Conservation (phyloP, 1,139 yeast species). For the Yamadazyma diddensiae region DNA sequence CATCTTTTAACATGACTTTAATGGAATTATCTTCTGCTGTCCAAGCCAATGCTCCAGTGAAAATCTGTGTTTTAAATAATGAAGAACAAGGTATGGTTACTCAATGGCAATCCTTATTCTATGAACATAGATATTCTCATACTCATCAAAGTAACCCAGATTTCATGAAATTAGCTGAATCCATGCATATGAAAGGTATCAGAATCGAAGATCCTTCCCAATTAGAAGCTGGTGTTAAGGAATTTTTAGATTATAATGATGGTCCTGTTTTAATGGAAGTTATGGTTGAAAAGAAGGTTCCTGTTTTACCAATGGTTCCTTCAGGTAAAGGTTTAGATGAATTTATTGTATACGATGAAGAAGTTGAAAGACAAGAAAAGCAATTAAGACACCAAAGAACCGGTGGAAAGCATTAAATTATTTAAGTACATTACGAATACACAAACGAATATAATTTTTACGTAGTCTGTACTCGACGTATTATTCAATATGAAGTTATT, state of each 20-base stretch:
- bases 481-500: background rate
- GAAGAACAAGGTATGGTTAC: slow-evolving; percentile 99
- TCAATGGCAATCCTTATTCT: slow-evolving; percentile 97
- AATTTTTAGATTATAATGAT: slow-evolving; percentile 61
- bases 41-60: slow-evolving; percentile 88
- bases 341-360: slow-evolving; percentile 81
- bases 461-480: background rate
- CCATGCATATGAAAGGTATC: slow-evolving; percentile 88
- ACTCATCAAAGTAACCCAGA: slow-evolving; percentile 95
- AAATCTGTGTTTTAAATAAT: slow-evolving; percentile 84
- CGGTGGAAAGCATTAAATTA: slow-evolving; percentile 45
- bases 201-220: slow-evolving; percentile 70
- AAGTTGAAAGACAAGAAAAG: slow-evolving; percentile 70
- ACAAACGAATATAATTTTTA: background rate
- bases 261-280: slow-evolving; percentile 94
- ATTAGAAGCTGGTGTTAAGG: slow-evolving; percentile 53
- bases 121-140: slow-evolving; percentile 94
- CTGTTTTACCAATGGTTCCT: slow-evolving; percentile 98
- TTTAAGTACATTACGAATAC: slow-evolving; percentile 1
- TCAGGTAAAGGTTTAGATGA: slow-evolving; percentile 94
- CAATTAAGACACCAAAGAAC: slow-evolving; percentile 62
- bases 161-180: slow-evolving; percentile 87
- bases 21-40: slow-evolving; percentile 92
- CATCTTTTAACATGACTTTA: slow-evolving; percentile 95
- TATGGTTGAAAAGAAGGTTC: slow-evolving; percentile 90